Base-by-base conservation (phyloP, 169 alveolate species). In the Babesia ovata region DNA sequence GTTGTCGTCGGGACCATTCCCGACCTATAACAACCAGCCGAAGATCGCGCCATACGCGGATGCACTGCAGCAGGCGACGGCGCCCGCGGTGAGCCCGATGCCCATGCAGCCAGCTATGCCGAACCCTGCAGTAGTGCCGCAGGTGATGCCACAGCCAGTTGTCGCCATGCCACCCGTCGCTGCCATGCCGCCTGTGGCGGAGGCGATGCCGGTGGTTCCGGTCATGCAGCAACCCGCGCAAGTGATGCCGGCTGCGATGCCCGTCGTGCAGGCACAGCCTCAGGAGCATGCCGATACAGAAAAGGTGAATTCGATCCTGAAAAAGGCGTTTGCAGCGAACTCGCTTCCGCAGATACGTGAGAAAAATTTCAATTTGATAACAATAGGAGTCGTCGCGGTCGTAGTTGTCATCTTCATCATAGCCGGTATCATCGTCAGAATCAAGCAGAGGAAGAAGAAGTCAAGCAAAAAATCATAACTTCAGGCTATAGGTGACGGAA, bases 401-500 rank as follows among this genome's bases (percentile, higher is more conserved):
- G 39, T 6, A 2, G 28, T 83, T 12, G 75, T 73, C 19, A 21
- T 75, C 13, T 65, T 83, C 65, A 26, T 83, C 17, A 22, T 83
- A 17, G 65, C 50, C n/a, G 75, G 77, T 9, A 57, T 73, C 53
- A 52, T 83, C 2, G 59, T 45, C 13, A 26, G 90, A 12, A 69
- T 75, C 33, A 73, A 66, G 75, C 63, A 79, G 29, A 83, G 58
- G 74, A 83, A 69, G 74, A 73, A 74, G 16, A 33, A 52, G 26
- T 29, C 28, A 10, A 39, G 22, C 72, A 63, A 63, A 24, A 10
- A 4, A 3, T 63, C 39, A 33, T 33, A 33, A 6, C 2, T 33
- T 33, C 6, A 6, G 39, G 39, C 2, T 4, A 2, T 33, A 33
- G 39, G 6, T 33, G 39, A 33, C 39, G 39, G 39, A 33, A 2